phyloP scores from a whole-genome alignment of 2,329 filamentous ascomycete species.

The Zasmidium angulare region DNA sequence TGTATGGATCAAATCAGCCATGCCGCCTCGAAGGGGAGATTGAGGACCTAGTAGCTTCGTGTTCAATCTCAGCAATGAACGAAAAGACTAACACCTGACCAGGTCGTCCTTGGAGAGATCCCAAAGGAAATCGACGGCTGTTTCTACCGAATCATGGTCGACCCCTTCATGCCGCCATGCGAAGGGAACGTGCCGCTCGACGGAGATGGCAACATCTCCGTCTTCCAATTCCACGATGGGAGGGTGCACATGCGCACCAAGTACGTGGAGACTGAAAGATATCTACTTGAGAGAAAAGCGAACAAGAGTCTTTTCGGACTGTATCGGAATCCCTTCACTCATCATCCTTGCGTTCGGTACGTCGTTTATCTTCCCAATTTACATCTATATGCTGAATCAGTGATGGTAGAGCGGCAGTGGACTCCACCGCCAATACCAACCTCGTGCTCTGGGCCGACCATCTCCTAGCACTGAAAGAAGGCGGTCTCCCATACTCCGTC shows the following conservation, averaged over 20 bases:
- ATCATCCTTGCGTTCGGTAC: conserved; percentile 33
- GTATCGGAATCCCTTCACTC: conserved; percentile 59
- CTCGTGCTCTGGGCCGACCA: conserved; percentile 59
- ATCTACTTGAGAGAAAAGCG: conserved; percentile 40
- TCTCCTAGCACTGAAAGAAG: conserved; percentile 55
- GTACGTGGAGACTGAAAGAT: conserved; percentile 46
- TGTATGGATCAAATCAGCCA: conserved; percentile 29
- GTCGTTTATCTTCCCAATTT: neutral
- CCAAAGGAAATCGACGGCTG: conserved; percentile 36
- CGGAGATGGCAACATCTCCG: conserved; percentile 46
- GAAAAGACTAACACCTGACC: too few species aligned
- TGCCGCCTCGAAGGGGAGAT: conserved; percentile 44
- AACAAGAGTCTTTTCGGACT: conserved; percentile 51
- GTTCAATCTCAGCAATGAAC: too few species aligned
- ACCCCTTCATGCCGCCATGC: conserved; percentile 56
- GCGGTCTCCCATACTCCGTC: conserved; percentile 41
- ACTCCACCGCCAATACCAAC: conserved; percentile 61
- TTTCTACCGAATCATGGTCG: conserved; percentile 51
- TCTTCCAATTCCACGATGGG: conserved; percentile 43
- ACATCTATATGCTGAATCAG: neutral
- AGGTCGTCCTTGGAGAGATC: conserved; percentile 31
- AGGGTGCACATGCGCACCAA: conserved; percentile 45
- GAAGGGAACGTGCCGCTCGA: conserved; percentile 56
- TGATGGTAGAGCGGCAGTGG: conserved; percentile 38
- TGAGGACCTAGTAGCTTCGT: conserved; percentile 21